A percentile compares a stretch with the other conserved stretches of the same genome.
These are phyloP conservation scores for Phytophthora fragariae DNA, from an alignment of 352 stramenopile species.

Conservation along the genomic window DNA sequence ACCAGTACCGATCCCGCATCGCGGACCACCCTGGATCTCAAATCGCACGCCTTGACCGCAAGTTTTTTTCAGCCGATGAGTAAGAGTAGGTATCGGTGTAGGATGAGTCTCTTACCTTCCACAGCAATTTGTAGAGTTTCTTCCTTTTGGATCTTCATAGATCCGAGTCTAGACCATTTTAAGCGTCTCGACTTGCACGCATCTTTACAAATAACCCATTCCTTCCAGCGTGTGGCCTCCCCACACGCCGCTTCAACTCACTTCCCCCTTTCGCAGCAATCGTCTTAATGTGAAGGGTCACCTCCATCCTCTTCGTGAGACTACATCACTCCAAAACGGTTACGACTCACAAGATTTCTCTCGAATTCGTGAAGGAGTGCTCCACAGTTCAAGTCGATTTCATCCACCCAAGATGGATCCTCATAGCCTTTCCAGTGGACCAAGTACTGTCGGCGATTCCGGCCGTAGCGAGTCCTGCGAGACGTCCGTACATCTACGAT, in stretches of 20 bases:
- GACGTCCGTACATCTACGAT: constrained; percentile 30
- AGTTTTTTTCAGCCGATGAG: too few species aligned
- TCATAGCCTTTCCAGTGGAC: constrained; percentile 22
- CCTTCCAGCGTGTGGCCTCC: background rate
- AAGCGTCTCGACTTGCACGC: background rate
- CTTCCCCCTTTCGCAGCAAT: background rate
- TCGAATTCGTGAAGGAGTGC: constrained; percentile 10
- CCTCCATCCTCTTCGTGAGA: constrained; percentile 4
- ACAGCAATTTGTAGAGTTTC: background rate
- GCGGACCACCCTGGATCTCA: too few species aligned
- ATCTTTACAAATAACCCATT: background rate
- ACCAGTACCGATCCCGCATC: too few species aligned
- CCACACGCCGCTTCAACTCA: background rate
- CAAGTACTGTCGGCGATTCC: constrained; percentile 10
- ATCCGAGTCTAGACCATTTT: background rate
- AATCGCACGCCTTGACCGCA: too few species aligned
- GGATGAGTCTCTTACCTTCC: background rate
- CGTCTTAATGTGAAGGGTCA: background rate
- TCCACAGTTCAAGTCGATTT: constrained; percentile 19
- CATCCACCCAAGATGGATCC: constrained; percentile 16
- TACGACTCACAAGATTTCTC: background rate
- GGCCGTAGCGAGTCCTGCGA: constrained; percentile 7
- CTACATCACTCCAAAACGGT: constrained; percentile 1
- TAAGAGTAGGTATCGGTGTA: too few species aligned
- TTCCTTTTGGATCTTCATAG: background rate